A percentile compares a stretch with the other conserved stretches of the same genome.
phyloP scores from a whole-genome alignment of 2,329 filamentous ascomycete species.

The Ophiostoma angusticollis region DNA sequence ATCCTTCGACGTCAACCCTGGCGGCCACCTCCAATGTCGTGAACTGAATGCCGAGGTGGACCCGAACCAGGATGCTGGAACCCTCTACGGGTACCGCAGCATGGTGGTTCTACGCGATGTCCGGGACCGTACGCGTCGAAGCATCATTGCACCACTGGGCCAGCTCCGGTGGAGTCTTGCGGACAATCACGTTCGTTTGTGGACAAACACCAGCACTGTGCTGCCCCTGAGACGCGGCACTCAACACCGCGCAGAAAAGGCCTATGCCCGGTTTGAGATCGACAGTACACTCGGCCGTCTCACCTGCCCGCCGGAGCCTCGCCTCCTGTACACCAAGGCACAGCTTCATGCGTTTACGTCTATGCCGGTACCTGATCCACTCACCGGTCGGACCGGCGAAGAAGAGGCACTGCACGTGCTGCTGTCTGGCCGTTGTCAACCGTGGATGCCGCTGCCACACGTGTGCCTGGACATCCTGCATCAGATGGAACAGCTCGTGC shows the following conservation, averaged over 20 bases:
- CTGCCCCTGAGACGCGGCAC: background rate
- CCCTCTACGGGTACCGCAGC: slow-evolving; percentile 44
- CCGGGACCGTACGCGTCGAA: slow-evolving; percentile 26
- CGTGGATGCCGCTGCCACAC: slow-evolving; percentile 27
- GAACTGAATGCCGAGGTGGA: slow-evolving; percentile 42
- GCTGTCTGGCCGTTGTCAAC: slow-evolving; percentile 34
- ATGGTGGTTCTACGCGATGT: slow-evolving; percentile 43
- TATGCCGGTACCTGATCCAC: slow-evolving; percentile 39
- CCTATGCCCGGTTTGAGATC: slow-evolving; percentile 38
- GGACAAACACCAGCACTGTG: slow-evolving; percentile 3
- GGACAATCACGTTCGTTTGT: slow-evolving; percentile 31
- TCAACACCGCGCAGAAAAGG: slow-evolving; percentile 20
- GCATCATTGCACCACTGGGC: slow-evolving; percentile 42
- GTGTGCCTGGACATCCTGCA: slow-evolving; percentile 7
- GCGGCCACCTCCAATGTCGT: slow-evolving; percentile 29
- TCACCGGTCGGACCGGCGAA: slow-evolving; percentile 46
- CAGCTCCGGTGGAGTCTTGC: slow-evolving; percentile 16
- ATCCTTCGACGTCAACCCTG: slow-evolving; percentile 35
- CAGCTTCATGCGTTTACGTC: slow-evolving; percentile 49
- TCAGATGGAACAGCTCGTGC: slow-evolving; percentile 19
- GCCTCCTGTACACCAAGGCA: slow-evolving; percentile 42
- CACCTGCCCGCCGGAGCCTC: slow-evolving; percentile 42
- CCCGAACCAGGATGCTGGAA: slow-evolving; percentile 43
- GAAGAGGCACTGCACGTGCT: slow-evolving; percentile 45
- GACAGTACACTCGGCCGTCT: slow-evolving; percentile 42